Base-by-base conservation (phyloP, 176 grass and related monocot genomes). In the Eleusine indica region DNA sequence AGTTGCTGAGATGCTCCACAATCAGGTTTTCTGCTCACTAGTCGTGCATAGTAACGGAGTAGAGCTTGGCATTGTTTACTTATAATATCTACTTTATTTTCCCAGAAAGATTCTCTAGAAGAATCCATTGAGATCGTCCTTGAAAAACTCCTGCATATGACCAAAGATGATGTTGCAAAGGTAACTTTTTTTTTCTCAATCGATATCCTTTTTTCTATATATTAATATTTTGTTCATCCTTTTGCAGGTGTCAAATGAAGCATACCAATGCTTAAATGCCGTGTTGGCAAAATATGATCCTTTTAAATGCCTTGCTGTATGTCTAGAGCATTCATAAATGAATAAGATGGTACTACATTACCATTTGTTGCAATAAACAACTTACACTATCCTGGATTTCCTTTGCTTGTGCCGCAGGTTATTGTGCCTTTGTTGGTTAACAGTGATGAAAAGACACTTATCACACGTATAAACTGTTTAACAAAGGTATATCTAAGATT, bases 81-180 rank as follows among this genome's bases (percentile, higher is more conserved):
- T 73, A 68, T 82, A 54, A 68, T 73, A 10, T 42, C 22, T 83
- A 65, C 21, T 56, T 49, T 89, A 13, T 86, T 83, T 72, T 78
- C 74, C 70, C 83, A 97, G 94, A 92, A 94, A 89, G 83, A 86
- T 85, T 70, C 58, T 68, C 86, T 97, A 84, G 92, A 94, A 87
- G 88, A 94, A 70, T 97, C 92, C 4, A 42, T 97, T 64, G 94
- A 97, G 76, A 91, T 97, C 92, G 86, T 97, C 76, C 77, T 97
- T 87, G 92, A 92, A 90, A 97, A 97, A 70, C 76, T 97, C 77
- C 64, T 97, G 71, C 86, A 92, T 64, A 79, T 87, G 54, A 86
- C 92, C 68, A 94, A 86, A 76, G 92, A 97, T 92, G 78, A 73
- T 38, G 70, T 78, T 61, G 80, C 81, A 10, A 97, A 97, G 92